Base-by-base conservation (phyloP, 345 rosid genomes). In the Hevea brasiliensis region DNA sequence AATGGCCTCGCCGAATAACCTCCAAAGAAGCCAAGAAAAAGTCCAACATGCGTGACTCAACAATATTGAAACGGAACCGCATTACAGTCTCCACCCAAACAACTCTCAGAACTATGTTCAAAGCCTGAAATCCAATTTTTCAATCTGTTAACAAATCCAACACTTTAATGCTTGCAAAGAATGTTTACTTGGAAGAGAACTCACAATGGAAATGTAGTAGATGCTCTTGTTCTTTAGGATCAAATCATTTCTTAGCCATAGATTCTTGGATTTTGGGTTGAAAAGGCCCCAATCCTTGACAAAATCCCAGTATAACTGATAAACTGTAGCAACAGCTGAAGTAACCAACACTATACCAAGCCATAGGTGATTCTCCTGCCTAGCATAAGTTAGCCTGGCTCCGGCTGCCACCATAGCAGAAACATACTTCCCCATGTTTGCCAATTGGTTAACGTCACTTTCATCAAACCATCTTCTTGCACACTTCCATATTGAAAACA, bases 351-450 rank as follows among this genome's bases (percentile, higher is more conserved):
- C 98, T 23, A 86, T 40, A 23, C 75, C 61, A 57, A 95, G 71
- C 97, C 97, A 95, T 10, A 83, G 55, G 3, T 59, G 26, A 64
- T 68, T 78, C 65, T 73, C 79, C 61, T 89, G 84, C 74, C 82
- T 84, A 7, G 88, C 84, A 68, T 89, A 95, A 53, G 93, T 91
- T 74, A 95, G 35, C 71, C 98, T 91, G 6, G 84, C 97, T 61
- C 96, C 97, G 0, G 98, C 99, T 0, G 97, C 99, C 68, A 88
- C 86, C 99, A 95, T 92, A 12, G 98, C 99, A 3, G 98, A 95
- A 11, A 91, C 91, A 74, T 95, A 95, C 68, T 95, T 95, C 53
- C 99, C 99, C 97, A 93, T 90, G 88, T 96, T 96, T 3, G 89
- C 91, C 81, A 93, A 75, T 65, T 96, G 92, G 75, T 80, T 81